These are phyloP conservation scores for Solanum chmielewskii DNA, from an alignment of 257 asterid species.

Conservation along the genomic window DNA sequence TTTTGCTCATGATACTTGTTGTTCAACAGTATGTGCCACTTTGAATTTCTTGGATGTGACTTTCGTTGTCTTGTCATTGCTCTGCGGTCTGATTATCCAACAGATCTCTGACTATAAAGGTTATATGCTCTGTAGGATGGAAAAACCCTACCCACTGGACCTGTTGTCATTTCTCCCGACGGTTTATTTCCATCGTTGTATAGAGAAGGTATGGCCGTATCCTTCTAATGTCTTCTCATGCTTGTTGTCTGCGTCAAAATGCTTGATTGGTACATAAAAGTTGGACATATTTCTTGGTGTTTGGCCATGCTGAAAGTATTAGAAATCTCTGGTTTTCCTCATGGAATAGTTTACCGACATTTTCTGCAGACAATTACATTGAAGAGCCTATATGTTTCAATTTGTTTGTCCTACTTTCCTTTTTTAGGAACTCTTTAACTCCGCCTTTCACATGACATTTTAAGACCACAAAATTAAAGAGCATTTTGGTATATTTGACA, in stretches of 20 bases:
- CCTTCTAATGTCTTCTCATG: background rate
- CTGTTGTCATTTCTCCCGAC: constrained; percentile 97
- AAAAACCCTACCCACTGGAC: constrained; percentile 83
- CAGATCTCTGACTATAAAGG: background rate
- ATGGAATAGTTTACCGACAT: background rate
- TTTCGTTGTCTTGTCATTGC: background rate
- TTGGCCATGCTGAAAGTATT: background rate
- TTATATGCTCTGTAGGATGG: constrained; percentile 62
- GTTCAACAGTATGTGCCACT: background rate
- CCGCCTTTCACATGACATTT: background rate
- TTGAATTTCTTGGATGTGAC: background rate
- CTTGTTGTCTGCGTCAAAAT: background rate
- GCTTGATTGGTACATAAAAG: background rate
- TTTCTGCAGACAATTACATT: background rate
- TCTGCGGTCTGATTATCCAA: background rate
- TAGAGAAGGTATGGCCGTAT: constrained; percentile 58
- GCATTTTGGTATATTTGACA: background rate
- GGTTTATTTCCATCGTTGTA: constrained; percentile 92
- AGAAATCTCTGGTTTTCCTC: background rate
- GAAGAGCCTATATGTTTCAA: background rate
- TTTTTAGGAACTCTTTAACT: background rate
- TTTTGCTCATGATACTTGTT: background rate
- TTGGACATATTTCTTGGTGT: background rate
- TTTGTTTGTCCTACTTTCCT: background rate
- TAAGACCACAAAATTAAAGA: background rate